Evolutionary conservation across 2,329 filamentous ascomycete species (phyloP).

Genomic region (Penicillium sp.): DNA sequence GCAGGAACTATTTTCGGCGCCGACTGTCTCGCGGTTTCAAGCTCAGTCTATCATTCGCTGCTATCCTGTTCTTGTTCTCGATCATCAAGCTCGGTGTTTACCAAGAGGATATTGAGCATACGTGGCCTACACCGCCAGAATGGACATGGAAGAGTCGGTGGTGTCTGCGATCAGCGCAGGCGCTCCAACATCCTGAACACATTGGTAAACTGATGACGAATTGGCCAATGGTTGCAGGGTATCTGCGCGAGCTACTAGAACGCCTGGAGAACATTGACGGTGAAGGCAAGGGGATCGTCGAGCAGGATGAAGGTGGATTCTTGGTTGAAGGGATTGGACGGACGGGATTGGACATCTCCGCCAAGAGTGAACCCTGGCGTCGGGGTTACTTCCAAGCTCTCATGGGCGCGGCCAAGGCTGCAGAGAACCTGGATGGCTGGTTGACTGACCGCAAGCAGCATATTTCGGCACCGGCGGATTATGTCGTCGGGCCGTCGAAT

Average conservation of each 20-base stretch:
- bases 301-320: conserved; percentile 49
- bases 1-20: conserved; percentile 46
- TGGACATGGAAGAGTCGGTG: conserved; percentile 69
- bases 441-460: conserved; percentile 62
- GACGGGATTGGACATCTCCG: conserved; percentile 61
- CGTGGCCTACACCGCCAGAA: conserved; percentile 74
- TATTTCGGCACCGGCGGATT: conserved; percentile 63
- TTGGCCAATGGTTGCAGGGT: conserved; percentile 62
- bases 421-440: conserved; percentile 77
- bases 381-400: conserved; percentile 78
- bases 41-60: conserved; percentile 66
- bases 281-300: conserved; percentile 61
- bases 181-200: conserved; percentile 53
- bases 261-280: conserved; percentile 62
- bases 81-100: conserved; percentile 60
- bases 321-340: conserved; percentile 52
- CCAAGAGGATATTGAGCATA: conserved; percentile 68
- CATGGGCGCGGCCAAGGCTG: conserved; percentile 67
- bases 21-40: conserved; percentile 59
- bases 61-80: conserved; percentile 54
- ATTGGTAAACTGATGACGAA: conserved; percentile 52
- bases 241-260: conserved; percentile 55
- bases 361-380: conserved; percentile 76
- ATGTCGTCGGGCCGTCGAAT: conserved; percentile 77
- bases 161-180: conserved; percentile 59